Evolutionary conservation across 106 monocot genomes (phyloP), one percentile per base, ranked within the genome.

Genomic region (Acorus gramineus): DNA sequence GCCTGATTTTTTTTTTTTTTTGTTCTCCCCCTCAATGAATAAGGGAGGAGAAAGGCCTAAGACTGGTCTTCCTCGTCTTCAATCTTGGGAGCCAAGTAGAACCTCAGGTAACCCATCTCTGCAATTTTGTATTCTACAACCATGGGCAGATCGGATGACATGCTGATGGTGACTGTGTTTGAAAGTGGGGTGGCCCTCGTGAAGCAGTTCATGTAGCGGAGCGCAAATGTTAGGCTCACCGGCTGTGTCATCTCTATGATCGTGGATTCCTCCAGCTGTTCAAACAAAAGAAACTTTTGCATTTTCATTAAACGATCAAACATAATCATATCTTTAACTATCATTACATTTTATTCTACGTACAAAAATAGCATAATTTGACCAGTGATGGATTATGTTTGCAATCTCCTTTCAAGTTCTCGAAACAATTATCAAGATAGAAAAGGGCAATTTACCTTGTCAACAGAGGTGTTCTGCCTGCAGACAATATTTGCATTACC

Each of bases 401-500:
- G 28, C 28, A 28, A 28, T 28, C 28, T 28, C 28, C 28, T 28
- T 28, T 1, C 28, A 28, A 28, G 28, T 28, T 28, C 28, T 28
- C 28, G 28, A 28, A 28, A 28, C 28, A 28, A 28, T 28, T 28
- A 28, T 28, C 0, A 28, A 28, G 28, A 28, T 28, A 1, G 28
- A 28, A 28, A 28, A 28, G 28, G 28, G 28, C 28, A 28, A 28
- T 28, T 28, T 59, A 69, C 69, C 69, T 69, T 69, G 49, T 60
- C 69, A 5, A 69, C 57, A 45, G 52, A 52, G 53, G 65, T 65
- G 65, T 65, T 65, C 65, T 65, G 65, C 52, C 65, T 48, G 10
- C 69, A 69, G 44, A 69, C 69, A 59, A 69, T 69, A 50, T 69
- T 69, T 69, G 69, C 69, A 59, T 50, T 69, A 44, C 69, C 69